These are phyloP conservation scores for Candida nitratophila DNA, from an alignment of 805 yeast genomes.

Conservation along the genomic window DNA sequence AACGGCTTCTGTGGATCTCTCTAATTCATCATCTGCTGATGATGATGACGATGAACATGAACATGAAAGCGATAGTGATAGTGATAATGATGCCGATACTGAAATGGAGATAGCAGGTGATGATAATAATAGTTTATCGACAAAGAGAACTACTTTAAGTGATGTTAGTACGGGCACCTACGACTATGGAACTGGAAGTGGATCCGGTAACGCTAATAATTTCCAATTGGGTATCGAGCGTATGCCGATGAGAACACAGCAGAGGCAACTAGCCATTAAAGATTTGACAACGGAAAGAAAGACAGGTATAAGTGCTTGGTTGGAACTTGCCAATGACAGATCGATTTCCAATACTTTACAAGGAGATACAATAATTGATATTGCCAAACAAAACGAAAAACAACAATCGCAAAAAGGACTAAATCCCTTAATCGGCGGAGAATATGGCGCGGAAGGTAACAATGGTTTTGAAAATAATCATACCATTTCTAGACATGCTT, in stretches of 20 bases:
- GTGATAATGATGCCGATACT: conserved; percentile 2
- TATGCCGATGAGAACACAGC: conserved; percentile 22
- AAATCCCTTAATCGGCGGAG: too few species aligned
- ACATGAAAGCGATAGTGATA: background rate
- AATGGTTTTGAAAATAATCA: background rate
- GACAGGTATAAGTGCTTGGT: conserved; percentile 17
- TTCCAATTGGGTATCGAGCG: background rate
- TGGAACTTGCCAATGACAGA: conserved; percentile 8
- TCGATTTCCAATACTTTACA: background rate
- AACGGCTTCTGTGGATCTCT: background rate
- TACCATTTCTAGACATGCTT: conserved; percentile 1
- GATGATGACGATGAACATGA: background rate
- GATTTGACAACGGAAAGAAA: conserved; percentile 8
- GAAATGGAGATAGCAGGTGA: background rate
- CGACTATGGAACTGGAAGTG: background rate
- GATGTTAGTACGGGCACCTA: conserved; percentile 1
- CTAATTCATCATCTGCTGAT: background rate
- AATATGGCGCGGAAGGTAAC: too few species aligned
- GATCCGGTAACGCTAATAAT: background rate
- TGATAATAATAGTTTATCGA: background rate
- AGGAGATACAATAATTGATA: too few species aligned
- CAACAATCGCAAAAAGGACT: background rate
- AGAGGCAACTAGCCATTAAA: conserved; percentile 20
- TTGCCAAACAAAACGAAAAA: background rate
- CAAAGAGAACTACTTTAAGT: too few species aligned